Evolutionary conservation across 192 early-diverging fungal species (phyloP).

Genomic region (Paraglomus occultum): DNA sequence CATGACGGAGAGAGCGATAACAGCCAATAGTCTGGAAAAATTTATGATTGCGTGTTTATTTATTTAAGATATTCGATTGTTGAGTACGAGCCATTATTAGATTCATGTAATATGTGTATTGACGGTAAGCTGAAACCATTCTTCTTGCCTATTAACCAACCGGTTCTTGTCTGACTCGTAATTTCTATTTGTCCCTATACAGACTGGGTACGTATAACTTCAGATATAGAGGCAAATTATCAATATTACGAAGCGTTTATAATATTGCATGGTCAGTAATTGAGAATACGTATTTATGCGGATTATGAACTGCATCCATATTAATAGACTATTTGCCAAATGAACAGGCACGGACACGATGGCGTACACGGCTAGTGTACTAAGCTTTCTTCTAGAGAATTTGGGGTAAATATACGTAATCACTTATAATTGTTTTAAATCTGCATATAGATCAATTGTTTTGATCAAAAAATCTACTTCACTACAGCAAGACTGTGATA

Average conservation of each 20-base stretch:
- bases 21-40: too few species aligned
- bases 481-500: constrained; percentile 85
- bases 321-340: constrained; percentile 6
- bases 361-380: constrained; percentile 82
- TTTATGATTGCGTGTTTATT: not conserved
- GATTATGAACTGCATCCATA: not conserved
- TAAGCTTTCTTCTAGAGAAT: constrained; percentile 96
- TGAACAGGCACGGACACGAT: constrained; percentile 78
- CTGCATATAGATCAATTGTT: not conserved
- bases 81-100: constrained; percentile 93
- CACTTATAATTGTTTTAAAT: constrained; percentile 23
- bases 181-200: constrained; percentile 4
- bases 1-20: not conserved
- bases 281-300: not conserved
- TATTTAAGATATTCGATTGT: constrained; percentile 78
- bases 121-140: constrained; percentile 37
- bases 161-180: not conserved
- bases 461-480: not conserved
- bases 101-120: constrained; percentile 94
- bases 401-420: constrained; percentile 60
- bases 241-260: constrained; percentile 92
- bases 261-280: constrained; percentile 71
- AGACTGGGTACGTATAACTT: constrained; percentile 96
- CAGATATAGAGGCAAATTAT: constrained; percentile 96
- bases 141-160: not conserved